phyloP scores from a whole-genome alignment of 495 filamentous ascomycete species.

The Trichocladium uniseriatum region DNA sequence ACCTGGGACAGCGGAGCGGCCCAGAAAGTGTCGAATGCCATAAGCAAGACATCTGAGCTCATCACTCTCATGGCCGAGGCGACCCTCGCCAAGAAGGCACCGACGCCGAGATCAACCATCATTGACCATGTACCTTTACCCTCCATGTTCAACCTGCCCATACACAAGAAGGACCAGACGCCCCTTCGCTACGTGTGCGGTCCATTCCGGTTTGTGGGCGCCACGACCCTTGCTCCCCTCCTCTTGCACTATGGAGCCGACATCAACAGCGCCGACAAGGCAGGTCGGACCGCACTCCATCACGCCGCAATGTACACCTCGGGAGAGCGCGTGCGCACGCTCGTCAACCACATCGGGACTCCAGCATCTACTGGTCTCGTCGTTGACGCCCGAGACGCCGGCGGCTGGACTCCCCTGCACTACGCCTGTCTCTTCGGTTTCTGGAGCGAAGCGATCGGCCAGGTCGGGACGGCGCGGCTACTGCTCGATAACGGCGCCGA shows the following conservation, averaged over 20 bases:
- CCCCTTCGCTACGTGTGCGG: conserved; percentile 4
- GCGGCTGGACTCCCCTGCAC: conserved; percentile 17
- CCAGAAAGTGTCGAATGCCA: too few species aligned
- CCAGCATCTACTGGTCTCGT: too few species aligned
- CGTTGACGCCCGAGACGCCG: conserved; percentile 6
- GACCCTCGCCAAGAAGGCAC: background rate
- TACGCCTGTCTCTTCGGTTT: conserved; percentile 14
- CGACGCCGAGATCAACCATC: background rate
- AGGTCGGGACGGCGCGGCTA: background rate
- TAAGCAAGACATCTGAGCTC: conserved; percentile 1
- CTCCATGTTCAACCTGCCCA: too few species aligned
- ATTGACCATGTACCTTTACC: conserved; percentile 1
- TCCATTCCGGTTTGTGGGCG: background rate
- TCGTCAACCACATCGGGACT: too few species aligned
- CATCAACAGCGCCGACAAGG: background rate
- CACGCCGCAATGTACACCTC: conserved; percentile 5
- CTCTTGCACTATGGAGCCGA: conserved; percentile 10
- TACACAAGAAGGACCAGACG: background rate
- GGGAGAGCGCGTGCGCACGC: background rate
- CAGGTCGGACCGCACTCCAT: conserved; percentile 11
- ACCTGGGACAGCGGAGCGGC: background rate
- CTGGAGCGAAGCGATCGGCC: background rate
- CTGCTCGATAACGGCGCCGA: conserved; percentile 10
- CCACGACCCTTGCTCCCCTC: background rate
- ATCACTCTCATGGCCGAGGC: conserved; percentile 11